Conservation (phyloP, 208 protist genomes). For the Leishmania gerbilli region DNA sequence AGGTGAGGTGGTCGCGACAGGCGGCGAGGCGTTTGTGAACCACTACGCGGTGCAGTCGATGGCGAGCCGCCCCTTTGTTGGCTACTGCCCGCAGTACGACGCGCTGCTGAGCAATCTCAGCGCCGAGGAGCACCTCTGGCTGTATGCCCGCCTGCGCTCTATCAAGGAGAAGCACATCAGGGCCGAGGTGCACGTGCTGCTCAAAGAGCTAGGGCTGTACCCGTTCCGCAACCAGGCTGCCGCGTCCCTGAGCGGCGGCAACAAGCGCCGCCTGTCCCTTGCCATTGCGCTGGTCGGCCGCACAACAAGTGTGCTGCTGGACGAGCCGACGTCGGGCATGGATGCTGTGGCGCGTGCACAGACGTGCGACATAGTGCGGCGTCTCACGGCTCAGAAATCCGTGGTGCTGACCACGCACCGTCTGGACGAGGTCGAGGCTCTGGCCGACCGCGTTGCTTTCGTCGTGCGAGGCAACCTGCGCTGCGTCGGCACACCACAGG, state of each 20-base stretch:
- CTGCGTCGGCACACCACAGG: constrained; percentile 82
- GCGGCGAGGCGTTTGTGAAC: constrained; percentile 73
- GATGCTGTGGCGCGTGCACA: constrained; percentile 75
- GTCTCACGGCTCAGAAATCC: constrained; percentile 56
- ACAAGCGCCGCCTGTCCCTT: constrained; percentile 87
- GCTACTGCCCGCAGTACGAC: constrained; percentile 97
- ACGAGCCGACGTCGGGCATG: constrained; percentile 93
- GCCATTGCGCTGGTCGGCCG: constrained; percentile 89
- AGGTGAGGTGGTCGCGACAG: constrained; percentile 70
- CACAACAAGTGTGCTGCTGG: constrained; percentile 75
- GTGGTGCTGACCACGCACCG: constrained; percentile 89
- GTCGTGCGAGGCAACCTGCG: constrained; percentile 87
- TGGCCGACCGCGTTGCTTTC: constrained; percentile 84
- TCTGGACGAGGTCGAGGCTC: constrained; percentile 89
- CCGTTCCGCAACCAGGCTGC: constrained; percentile 41
- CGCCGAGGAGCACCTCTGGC: constrained; percentile 88
- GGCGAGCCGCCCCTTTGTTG: constrained; percentile 62
- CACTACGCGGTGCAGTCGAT: constrained; percentile 40
- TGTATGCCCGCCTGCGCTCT: constrained; percentile 85
- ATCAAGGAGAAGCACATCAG: constrained; percentile 49
- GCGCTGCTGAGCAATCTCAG: constrained; percentile 93
- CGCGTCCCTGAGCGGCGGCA: constrained; percentile 77
- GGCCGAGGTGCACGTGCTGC: constrained; percentile 46
- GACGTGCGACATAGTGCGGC: constrained; percentile 80
- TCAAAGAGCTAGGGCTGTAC: constrained; percentile 58